Percentiles rank a stretch among this genome's conserved stretches.
Conservation (phyloP, 352 stramenopile species). For the Globisporangium polare region DNA sequence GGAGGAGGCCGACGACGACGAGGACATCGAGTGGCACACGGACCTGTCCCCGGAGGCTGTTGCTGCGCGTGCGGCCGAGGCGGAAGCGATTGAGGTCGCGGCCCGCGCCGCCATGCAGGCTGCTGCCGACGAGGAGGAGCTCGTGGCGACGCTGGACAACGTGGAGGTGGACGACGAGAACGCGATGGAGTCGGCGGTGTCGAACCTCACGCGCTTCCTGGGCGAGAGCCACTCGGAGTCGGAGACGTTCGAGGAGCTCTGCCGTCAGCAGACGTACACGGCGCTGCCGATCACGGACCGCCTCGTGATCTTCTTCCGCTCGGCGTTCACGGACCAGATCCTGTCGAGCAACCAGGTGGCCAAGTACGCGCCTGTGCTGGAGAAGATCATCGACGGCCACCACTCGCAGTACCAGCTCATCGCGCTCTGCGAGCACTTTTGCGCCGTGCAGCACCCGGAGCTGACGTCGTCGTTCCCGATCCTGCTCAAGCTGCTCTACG, state of each 20-base stretch:
- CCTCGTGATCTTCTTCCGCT: conserved; percentile 93
- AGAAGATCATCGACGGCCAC: conserved; percentile 78
- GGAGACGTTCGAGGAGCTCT: conserved; percentile 87
- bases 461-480: conserved; percentile 88
- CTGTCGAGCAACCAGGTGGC: conserved; percentile 89
- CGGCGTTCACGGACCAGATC: conserved; percentile 85
- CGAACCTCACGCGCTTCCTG: conserved; percentile 66
- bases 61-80: conserved; percentile 72
- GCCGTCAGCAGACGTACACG: conserved; percentile 91
- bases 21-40: conserved; percentile 84
- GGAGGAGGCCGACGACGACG: conserved; percentile 42
- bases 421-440: conserved; percentile 89
- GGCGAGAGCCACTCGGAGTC: conserved; percentile 38
- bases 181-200: conserved; percentile 68
- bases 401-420: conserved; percentile 94
- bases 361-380: conserved; percentile 85
- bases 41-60: conserved; percentile 81
- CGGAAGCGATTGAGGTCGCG: conserved; percentile 77
- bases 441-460: conserved; percentile 82
- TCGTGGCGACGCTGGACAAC: conserved; percentile 76
- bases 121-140: conserved; percentile 43
- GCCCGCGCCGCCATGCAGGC: conserved; percentile 67
- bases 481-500: conserved; percentile 96
- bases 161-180: conserved; percentile 82
- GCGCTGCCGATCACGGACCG: conserved; percentile 91